A percentile compares a stretch with the other conserved stretches of the same genome.
Conservation (phyloP, 768 basidiomycete genomes). For the Daedaleopsis nitida region DNA sequence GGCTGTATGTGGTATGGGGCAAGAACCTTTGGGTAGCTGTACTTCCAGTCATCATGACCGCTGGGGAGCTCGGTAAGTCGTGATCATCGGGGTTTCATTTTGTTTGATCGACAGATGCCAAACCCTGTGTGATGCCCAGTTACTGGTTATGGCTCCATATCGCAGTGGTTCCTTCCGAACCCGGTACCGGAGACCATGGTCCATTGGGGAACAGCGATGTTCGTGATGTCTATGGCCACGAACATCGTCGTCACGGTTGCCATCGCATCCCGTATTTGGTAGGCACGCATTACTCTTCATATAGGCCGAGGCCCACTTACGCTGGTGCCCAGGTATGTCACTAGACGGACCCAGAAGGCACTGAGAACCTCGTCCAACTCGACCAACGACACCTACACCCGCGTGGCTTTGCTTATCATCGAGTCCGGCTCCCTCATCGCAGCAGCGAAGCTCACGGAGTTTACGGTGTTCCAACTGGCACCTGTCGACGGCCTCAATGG, state of each 20-base stretch:
- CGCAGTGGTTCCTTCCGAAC: slow-evolving; percentile 3
- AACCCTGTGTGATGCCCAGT: background rate
- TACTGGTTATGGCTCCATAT: slow-evolving; percentile 6
- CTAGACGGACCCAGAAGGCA: background rate
- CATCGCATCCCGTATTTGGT: slow-evolving; percentile 16
- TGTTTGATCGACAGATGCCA: too few relatives aligned
- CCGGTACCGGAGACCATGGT: background rate
- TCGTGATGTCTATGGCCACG: slow-evolving; percentile 9
- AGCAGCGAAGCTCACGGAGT: slow-evolving; percentile 14
- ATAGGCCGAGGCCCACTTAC: too few relatives aligned
- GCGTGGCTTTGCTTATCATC: slow-evolving; percentile 11
- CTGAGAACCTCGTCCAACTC: background rate
- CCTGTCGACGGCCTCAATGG: slow-evolving; percentile 5
- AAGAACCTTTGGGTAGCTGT: slow-evolving; percentile 1
- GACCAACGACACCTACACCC: background rate
- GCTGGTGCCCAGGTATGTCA: background rate
- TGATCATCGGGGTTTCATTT: too few relatives aligned
- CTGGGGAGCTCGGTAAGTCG: too few relatives aligned
- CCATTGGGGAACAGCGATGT: slow-evolving; percentile 7
- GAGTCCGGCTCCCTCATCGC: slow-evolving; percentile 14
- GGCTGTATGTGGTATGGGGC: slow-evolving; percentile 10
- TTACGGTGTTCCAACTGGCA: slow-evolving; percentile 8
- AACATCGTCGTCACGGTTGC: slow-evolving; percentile 14
- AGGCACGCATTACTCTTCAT: background rate
- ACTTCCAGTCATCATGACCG: too few relatives aligned